Base-by-base conservation (phyloP, 192 early-diverging fungal species). In the Phycomyces blakesleeanus region DNA sequence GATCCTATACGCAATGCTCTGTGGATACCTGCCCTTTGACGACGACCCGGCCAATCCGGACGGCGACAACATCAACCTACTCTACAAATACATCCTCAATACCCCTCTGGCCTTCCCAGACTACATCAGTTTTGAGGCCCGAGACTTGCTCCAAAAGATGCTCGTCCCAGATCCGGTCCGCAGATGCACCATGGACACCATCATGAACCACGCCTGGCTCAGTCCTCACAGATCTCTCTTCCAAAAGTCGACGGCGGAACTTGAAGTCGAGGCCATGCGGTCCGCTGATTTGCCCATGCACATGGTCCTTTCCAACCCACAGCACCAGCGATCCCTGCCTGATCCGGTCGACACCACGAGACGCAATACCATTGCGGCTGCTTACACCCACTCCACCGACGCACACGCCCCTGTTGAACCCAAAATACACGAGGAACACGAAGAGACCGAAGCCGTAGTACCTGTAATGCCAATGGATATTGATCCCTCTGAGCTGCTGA, bases 1-100 rank as follows among this genome's bases (percentile, higher is more conserved):
- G 16, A 99, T 99, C 54, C 67, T 99, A 69, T 95, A 91, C 61
- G 93, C 93, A 1, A 95, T 95, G 93, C 79, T 95, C 6, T 89
- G 87, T 26, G 93, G 93, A 2, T 93, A 92, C 56, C 78, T 95
- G 49, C 93, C 93, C 3, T 95, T 90, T 68, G 93, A 95, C 60
- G 93, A 94, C 72, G 93, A 95, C 68, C 93, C 93, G 25, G 82
- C 78, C 4, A 95, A 95, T 56, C 91, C 91, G 20, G 91, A 95
- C 58, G 90, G 92, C 57, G 92, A 95, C 66, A 95, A 95, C 66
- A 90, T 90, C 71, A 90, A 85, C 64, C 81, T 86, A 74, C 73
- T 93, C 39, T 93, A 90, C 76, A 88, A 88, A 63, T 90, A 93
- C 61, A 95, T 95, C 63, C 76, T 93, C 27, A 86, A 83, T 21